Evolutionary conservation across 495 filamentous ascomycete genomes (phyloP).

Genomic region (Penicillium flavigenum): DNA sequence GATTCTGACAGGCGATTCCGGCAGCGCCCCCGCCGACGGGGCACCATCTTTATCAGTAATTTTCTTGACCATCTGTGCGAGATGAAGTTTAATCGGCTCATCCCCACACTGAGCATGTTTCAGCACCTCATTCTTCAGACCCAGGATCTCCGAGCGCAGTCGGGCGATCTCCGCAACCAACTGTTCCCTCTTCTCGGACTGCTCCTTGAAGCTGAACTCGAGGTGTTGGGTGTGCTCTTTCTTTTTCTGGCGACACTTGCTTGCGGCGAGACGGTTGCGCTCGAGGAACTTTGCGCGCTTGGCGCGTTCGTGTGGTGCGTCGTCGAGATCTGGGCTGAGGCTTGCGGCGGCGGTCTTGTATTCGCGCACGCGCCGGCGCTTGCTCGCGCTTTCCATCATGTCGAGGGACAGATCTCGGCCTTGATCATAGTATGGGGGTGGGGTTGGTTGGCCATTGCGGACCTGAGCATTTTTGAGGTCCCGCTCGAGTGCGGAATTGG

Average conservation of each 20-base stretch:
- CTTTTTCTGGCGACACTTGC: slow-evolving; percentile 86
- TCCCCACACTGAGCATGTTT: slow-evolving; percentile 60
- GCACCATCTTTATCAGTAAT: slow-evolving; percentile 31
- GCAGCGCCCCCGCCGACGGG: not conserved
- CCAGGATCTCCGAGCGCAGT: slow-evolving; percentile 45
- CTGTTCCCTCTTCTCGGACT: slow-evolving; percentile 61
- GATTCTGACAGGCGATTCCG: slow-evolving; percentile 4
- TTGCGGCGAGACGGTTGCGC: slow-evolving; percentile 79
- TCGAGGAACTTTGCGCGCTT: slow-evolving; percentile 62
- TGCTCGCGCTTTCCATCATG: not conserved
- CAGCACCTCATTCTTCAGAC: slow-evolving; percentile 58
- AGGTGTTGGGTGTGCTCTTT: slow-evolving; percentile 68
- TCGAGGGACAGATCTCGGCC: slow-evolving; percentile 9
- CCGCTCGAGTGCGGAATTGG: slow-evolving; percentile 28
- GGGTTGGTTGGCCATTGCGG: slow-evolving; percentile 46
- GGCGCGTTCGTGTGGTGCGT: slow-evolving; percentile 26
- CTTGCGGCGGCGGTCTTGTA: slow-evolving; percentile 20
- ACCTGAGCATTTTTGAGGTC: slow-evolving; percentile 41
- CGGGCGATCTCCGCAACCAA: slow-evolving; percentile 58
- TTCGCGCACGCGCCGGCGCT: slow-evolving; percentile 16
- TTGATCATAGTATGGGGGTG: slow-evolving; percentile 35
- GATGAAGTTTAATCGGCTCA: slow-evolving; percentile 50
- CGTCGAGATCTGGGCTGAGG: slow-evolving; percentile 30
- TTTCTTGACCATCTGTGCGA: slow-evolving; percentile 46
- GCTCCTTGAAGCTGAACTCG: slow-evolving; percentile 44